Conservation (phyloP, 2,329 filamentous ascomycete species). For the Ramularia collo-cygni region DNA sequence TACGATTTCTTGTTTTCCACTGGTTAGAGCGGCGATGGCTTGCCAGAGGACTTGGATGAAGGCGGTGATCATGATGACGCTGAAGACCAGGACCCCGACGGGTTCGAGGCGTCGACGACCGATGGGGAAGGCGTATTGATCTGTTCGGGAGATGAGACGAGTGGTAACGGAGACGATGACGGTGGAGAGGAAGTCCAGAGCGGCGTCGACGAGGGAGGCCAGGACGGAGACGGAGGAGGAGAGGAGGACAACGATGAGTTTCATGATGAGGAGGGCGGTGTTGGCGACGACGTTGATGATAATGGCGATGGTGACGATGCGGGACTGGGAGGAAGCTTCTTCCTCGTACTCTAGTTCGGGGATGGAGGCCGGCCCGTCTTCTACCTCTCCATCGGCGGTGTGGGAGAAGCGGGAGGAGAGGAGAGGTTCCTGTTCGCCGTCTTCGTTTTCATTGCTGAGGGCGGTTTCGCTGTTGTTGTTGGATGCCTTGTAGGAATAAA, state of each 20-base stretch:
- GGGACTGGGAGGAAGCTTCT: conserved; percentile 65
- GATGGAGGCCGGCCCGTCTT: conserved; percentile 39
- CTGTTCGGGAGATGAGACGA: conserved; percentile 63
- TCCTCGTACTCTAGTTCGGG: conserved; percentile 62
- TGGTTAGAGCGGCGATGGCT: conserved; percentile 58
- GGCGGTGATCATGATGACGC: conserved; percentile 77
- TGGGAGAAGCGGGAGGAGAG: too few relatives aligned
- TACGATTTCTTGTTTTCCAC: conserved; percentile 60
- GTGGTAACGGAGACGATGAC: conserved; percentile 76
- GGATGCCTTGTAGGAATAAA: conserved; percentile 59
- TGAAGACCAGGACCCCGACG: conserved; percentile 73
- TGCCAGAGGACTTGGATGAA: conserved; percentile 72
- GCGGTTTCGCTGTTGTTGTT: conserved; percentile 51
- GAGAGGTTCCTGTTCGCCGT: conserved; percentile 33
- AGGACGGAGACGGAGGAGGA: conserved; percentile 77
- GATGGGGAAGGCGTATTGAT: conserved; percentile 72
- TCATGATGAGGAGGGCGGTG: conserved; percentile 63
- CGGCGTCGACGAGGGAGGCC: conserved; percentile 70
- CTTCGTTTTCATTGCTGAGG: background rate
- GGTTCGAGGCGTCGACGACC: conserved; percentile 70
- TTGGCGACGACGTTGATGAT: conserved; percentile 81
- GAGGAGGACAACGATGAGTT: conserved; percentile 68
- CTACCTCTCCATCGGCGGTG: conserved; percentile 8
- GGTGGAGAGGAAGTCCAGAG: conserved; percentile 73
- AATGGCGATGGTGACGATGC: conserved; percentile 78